Conservation (phyloP, 768 basidiomycete genomes). For the Pisolithus microcarpus region DNA sequence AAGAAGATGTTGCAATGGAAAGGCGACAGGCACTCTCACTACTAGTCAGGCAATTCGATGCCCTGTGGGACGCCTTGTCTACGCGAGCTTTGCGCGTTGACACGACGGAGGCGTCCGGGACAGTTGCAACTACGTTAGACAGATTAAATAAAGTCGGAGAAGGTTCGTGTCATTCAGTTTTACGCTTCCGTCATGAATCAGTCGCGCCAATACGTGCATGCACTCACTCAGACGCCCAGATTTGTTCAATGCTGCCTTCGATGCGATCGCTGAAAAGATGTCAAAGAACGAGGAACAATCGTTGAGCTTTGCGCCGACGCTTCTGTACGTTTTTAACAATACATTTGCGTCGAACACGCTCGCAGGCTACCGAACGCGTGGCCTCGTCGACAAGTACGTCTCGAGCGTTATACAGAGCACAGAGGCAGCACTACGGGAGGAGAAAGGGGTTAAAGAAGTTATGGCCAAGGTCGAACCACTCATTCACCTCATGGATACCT, state of each 20-base stretch:
- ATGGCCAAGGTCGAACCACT: constrained; percentile 15
- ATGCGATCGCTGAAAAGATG: constrained; percentile 26
- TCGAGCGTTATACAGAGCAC: constrained; percentile 20
- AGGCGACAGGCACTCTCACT: constrained; percentile 21
- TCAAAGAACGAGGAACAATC: background rate
- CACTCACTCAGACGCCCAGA: constrained; percentile 18
- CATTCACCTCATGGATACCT: constrained; percentile 42
- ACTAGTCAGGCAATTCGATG: constrained; percentile 38
- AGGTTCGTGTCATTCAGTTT: constrained; percentile 30
- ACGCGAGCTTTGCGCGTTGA: constrained; percentile 41
- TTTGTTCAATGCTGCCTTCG: constrained; percentile 48
- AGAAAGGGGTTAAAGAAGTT: constrained; percentile 1
- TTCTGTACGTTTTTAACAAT: constrained; percentile 41
- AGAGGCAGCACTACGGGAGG: constrained; percentile 7
- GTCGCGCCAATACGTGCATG: background rate
- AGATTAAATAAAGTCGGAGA: constrained; percentile 35
- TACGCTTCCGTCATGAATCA: background rate
- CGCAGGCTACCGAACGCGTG: constrained; percentile 8
- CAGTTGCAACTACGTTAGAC: constrained; percentile 42
- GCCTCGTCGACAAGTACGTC: constrained; percentile 11
- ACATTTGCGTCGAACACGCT: constrained; percentile 22
- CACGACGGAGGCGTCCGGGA: constrained; percentile 33
- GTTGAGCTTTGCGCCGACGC: constrained; percentile 32
- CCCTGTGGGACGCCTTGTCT: constrained; percentile 44
- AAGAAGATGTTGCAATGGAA: constrained; percentile 1